Evolutionary conservation across 768 basidiomycete genomes (phyloP).

Genomic region (Ephemerocybe angulata): DNA sequence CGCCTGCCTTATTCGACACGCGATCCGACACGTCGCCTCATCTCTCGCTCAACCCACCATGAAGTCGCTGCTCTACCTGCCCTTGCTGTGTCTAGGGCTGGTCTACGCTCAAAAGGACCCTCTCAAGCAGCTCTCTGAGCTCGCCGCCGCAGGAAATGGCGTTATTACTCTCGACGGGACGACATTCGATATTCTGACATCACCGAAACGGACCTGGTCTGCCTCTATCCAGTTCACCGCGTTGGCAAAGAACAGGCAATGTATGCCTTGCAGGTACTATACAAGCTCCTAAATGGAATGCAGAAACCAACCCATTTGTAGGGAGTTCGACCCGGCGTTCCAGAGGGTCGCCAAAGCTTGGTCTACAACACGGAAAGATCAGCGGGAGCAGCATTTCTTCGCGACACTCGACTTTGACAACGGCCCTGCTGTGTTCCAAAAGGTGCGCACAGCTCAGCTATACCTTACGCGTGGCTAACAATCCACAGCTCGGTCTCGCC

Average conservation of each 20-base stretch:
- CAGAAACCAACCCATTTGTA: slow-evolving; percentile 27
- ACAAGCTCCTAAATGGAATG: background rate
- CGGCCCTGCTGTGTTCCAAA: slow-evolving; percentile 72
- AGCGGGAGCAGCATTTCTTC: slow-evolving; percentile 88
- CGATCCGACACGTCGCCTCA: slow-evolving; percentile 29
- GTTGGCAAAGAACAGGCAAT: slow-evolving; percentile 73
- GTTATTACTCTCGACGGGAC: slow-evolving; percentile 75
- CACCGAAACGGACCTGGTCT: slow-evolving; percentile 79
- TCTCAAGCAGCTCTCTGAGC: slow-evolving; percentile 59
- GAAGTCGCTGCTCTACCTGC: slow-evolving; percentile 26
- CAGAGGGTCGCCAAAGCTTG: slow-evolving; percentile 82
- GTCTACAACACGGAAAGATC: slow-evolving; percentile 51
- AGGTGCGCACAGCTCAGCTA: slow-evolving; percentile 39
- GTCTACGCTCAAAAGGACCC: slow-evolving; percentile 25
- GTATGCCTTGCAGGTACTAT: slow-evolving; percentile 77
- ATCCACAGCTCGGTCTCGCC: slow-evolving; percentile 64
- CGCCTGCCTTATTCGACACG: slow-evolving; percentile 10
- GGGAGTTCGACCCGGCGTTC: slow-evolving; percentile 84
- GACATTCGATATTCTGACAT: slow-evolving; percentile 73
- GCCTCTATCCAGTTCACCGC: slow-evolving; percentile 89
- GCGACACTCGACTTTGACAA: slow-evolving; percentile 87
- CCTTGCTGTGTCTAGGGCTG: slow-evolving; percentile 27
- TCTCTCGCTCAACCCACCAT: slow-evolving; percentile 18
- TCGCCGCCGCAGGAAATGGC: slow-evolving; percentile 72
- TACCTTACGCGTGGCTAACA: background rate